Evolutionary conservation across 2,329 filamentous ascomycete species (phyloP).

Genomic region (Alternaria panax): DNA sequence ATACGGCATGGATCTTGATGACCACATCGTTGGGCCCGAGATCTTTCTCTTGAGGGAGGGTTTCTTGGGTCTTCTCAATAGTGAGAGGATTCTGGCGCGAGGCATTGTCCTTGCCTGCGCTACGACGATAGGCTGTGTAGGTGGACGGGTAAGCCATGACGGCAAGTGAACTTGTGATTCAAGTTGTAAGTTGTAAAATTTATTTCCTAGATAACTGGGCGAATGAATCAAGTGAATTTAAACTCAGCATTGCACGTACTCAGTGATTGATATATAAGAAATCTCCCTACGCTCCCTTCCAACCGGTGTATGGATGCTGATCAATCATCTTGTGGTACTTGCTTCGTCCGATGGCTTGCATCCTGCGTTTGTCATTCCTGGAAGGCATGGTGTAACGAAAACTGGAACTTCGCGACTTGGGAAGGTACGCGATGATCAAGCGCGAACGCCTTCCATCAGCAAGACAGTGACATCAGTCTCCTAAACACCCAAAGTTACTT

Average conservation of each 20-base stretch:
- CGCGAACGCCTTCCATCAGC: background rate
- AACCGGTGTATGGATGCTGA: background rate
- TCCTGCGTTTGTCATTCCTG: background rate
- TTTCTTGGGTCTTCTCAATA: background rate
- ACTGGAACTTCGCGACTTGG: background rate
- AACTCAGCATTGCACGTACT: background rate
- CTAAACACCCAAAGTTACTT: background rate
- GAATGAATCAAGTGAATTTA: background rate
- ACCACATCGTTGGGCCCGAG: slow-evolving; percentile 29
- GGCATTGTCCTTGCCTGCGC: slow-evolving; percentile 13
- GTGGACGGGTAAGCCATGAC: slow-evolving; percentile 25
- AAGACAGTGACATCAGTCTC: background rate
- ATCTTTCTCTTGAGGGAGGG: background rate
- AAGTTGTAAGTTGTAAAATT: too few relatives aligned
- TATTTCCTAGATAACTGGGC: background rate
- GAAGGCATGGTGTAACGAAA: background rate
- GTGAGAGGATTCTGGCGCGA: slow-evolving; percentile 25
- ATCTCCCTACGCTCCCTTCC: too few relatives aligned
- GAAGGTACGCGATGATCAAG: background rate
- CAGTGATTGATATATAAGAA: background rate
- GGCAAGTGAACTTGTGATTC: background rate
- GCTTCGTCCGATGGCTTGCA: background rate
- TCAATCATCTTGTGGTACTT: background rate
- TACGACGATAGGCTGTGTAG: slow-evolving; percentile 29
- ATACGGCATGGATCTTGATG: slow-evolving; percentile 36